Conservation (phyloP, 495 filamentous ascomycete genomes). For the Hypoxylon lienhwacheense region DNA sequence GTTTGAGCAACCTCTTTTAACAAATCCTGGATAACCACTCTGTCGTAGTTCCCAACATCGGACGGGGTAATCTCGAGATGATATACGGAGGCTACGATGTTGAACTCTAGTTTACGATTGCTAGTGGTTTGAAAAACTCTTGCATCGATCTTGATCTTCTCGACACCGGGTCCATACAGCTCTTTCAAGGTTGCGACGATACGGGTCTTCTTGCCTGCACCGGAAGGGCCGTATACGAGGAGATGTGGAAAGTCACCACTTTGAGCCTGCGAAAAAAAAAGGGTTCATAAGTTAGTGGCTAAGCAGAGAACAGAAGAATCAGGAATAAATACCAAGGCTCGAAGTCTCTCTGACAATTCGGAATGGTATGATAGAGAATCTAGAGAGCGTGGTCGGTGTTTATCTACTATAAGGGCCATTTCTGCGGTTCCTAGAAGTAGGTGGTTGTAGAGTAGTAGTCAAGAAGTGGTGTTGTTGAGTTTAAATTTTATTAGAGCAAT, state of each 20-base stretch:
- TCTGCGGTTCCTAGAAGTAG: background rate
- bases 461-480: background rate
- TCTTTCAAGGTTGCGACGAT: slow-evolving; percentile 92
- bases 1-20: slow-evolving; percentile 98
- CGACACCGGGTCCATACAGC: slow-evolving; percentile 86
- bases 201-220: slow-evolving; percentile 95
- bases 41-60: slow-evolving; percentile 94
- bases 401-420: slow-evolving; percentile 85
- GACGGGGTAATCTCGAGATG: slow-evolving; percentile 98
- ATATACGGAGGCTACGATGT: slow-evolving; percentile 93
- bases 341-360: slow-evolving; percentile 83
- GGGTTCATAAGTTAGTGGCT: slow-evolving; percentile 18
- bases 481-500: background rate
- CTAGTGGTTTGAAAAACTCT: slow-evolving; percentile 92
- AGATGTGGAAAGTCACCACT: slow-evolving; percentile 96
- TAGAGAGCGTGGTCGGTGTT: slow-evolving; percentile 85
- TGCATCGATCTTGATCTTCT: slow-evolving; percentile 96
- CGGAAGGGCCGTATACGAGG: slow-evolving; percentile 93
- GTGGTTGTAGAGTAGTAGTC: background rate
- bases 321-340: slow-evolving; percentile 70
- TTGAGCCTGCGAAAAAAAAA: slow-evolving; percentile 66
- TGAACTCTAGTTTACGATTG: slow-evolving; percentile 98
- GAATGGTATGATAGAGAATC: slow-evolving; percentile 86
- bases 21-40: slow-evolving; percentile 92
- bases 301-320: background rate